phyloP scores from a whole-genome alignment of 768 basidiomycete genomes.

The Lactarius hengduanensis region DNA sequence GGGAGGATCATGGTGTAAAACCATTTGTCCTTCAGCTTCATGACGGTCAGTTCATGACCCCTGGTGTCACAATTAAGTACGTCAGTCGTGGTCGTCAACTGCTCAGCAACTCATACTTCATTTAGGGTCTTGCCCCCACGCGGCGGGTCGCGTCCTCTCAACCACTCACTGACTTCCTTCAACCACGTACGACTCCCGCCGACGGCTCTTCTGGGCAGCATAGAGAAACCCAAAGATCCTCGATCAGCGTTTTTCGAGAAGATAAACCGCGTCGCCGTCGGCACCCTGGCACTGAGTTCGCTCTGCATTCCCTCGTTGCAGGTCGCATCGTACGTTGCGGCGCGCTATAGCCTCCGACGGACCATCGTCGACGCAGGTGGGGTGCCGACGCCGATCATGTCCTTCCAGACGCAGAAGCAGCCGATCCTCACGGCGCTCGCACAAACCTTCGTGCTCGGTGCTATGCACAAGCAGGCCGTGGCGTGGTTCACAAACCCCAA shows the following conservation, averaged over 20 bases:
- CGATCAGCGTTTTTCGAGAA: constrained; percentile 23
- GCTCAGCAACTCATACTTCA: background rate
- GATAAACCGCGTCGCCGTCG: constrained; percentile 31
- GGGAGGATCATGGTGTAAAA: constrained; percentile 38
- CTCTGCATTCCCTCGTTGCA: constrained; percentile 47
- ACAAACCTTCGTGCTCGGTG: constrained; percentile 39
- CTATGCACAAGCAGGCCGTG: constrained; percentile 33
- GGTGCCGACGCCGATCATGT: constrained; percentile 35
- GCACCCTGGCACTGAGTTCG: constrained; percentile 28
- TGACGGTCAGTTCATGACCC: constrained; percentile 40
- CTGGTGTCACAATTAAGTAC: constrained; percentile 37
- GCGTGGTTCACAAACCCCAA: constrained; percentile 33
- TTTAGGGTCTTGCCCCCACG: constrained; percentile 20
- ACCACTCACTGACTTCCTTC: constrained; percentile 39
- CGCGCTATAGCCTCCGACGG: constrained; percentile 56
- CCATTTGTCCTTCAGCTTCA: constrained; percentile 42
- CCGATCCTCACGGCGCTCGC: constrained; percentile 41
- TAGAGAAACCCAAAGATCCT: constrained; percentile 19
- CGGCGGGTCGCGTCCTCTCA: constrained; percentile 32
- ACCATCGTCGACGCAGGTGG: constrained; percentile 35
- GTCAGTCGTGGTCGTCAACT: background rate
- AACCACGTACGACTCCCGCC: constrained; percentile 34
- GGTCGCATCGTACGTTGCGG: constrained; percentile 49
- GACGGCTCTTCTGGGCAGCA: constrained; percentile 31
- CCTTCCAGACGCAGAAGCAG: constrained; percentile 43